Evolutionary conservation across 192 early-diverging fungal species (phyloP).

Genomic region (Coemansia sp.): DNA sequence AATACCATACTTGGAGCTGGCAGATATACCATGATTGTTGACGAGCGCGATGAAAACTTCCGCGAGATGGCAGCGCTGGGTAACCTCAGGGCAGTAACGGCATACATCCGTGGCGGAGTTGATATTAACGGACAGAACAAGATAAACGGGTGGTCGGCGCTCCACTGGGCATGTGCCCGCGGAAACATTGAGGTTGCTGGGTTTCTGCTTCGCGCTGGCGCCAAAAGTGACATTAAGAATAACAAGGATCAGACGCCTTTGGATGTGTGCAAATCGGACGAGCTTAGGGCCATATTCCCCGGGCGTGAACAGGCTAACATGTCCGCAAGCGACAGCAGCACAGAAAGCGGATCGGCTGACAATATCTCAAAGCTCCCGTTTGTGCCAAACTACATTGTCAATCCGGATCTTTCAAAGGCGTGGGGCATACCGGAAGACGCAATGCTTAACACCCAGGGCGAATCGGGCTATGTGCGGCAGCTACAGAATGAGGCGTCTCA

Average conservation of each 20-base stretch:
- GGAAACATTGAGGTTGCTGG: constrained; percentile 60
- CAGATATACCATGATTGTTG: constrained; percentile 5
- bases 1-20: not conserved
- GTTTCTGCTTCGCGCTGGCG: constrained; percentile 64
- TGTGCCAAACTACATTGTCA: constrained; percentile 61
- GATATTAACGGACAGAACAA: constrained; percentile 68
- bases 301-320: not conserved
- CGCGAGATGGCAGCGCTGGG: constrained; percentile 65
- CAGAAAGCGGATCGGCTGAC: not conserved
- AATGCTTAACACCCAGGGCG: constrained; percentile 15
- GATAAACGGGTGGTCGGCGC: constrained; percentile 68
- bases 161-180: constrained; percentile 77
- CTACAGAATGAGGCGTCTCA: constrained; percentile 36
- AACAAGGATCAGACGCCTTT: constrained; percentile 61
- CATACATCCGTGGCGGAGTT: constrained; percentile 63
- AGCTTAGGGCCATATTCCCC: constrained; percentile 47
- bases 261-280: constrained; percentile 59
- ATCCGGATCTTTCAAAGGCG: constrained; percentile 66
- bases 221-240: constrained; percentile 55
- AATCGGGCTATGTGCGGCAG: constrained; percentile 33
- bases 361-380: constrained; percentile 14
- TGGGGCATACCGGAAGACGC: constrained; percentile 64
- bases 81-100: constrained; percentile 64
- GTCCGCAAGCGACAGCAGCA: too few species aligned
- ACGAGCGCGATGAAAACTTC: constrained; percentile 46